These are phyloP conservation scores for Bimuria novae-zelandiae DNA, from an alignment of 2,329 filamentous ascomycete species.

Conservation along the genomic window DNA sequence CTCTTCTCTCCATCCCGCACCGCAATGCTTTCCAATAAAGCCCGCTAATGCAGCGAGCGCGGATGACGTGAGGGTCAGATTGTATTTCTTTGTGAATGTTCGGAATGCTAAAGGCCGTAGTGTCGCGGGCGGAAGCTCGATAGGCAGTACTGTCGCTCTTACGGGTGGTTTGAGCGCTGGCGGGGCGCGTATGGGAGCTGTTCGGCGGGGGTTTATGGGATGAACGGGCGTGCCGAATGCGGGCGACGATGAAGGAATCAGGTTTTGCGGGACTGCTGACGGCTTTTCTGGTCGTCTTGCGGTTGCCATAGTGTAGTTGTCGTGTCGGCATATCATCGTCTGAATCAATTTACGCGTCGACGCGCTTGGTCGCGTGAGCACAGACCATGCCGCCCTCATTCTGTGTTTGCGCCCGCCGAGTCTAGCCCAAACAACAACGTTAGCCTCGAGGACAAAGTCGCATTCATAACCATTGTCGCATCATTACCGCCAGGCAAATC, in stretches of 20 bases:
- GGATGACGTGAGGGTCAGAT: slow-evolving; percentile 85
- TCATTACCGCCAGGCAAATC: not conserved
- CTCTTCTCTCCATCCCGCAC: slow-evolving; percentile 94
- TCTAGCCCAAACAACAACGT: not conserved
- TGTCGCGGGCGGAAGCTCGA: slow-evolving; percentile 84
- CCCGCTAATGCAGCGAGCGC: slow-evolving; percentile 82
- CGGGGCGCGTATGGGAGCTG: slow-evolving; percentile 50
- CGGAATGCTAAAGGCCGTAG: slow-evolving; percentile 90
- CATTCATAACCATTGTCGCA: not conserved
- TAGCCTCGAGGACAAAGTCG: not conserved
- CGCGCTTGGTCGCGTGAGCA: slow-evolving; percentile 20
- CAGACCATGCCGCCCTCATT: slow-evolving; percentile 14
- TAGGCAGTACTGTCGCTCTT: slow-evolving; percentile 74
- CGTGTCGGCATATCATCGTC: not conserved
- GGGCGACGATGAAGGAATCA: slow-evolving; percentile 84
- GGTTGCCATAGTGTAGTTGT: slow-evolving; percentile 31
- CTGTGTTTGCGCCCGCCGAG: slow-evolving; percentile 7
- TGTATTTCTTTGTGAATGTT: slow-evolving; percentile 97
- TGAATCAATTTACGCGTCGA: slow-evolving; percentile 29
- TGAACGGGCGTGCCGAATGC: slow-evolving; percentile 87
- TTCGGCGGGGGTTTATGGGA: slow-evolving; percentile 65
- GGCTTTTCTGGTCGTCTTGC: slow-evolving; percentile 37
- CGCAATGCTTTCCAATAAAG: slow-evolving; percentile 93
- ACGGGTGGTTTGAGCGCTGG: slow-evolving; percentile 56
- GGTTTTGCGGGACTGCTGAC: slow-evolving; percentile 51